Evolutionary conservation across 495 filamentous ascomycete genomes (phyloP).

Genomic region (Jackrogersella multiformis): DNA sequence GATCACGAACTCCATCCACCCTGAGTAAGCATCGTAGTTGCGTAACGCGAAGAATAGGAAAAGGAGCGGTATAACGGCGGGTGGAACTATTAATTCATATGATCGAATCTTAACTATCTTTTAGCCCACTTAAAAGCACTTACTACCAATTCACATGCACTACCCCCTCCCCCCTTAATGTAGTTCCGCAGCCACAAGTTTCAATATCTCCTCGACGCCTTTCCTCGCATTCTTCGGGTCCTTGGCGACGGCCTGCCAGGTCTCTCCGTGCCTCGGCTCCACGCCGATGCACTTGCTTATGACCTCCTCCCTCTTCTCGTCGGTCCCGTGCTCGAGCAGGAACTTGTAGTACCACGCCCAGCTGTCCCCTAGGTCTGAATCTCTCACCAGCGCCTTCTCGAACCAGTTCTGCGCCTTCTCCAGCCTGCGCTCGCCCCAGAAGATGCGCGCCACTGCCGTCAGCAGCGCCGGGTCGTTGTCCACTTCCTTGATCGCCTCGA

Average conservation of each 20-base stretch:
- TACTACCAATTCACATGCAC: not conserved
- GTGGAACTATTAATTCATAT: not conserved
- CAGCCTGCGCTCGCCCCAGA: constrained; percentile 73
- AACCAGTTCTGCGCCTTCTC: constrained; percentile 97
- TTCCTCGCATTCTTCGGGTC: constrained; percentile 80
- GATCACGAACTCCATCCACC: too few species aligned
- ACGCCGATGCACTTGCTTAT: constrained; percentile 75
- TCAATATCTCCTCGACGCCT: constrained; percentile 81
- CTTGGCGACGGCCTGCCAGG: constrained; percentile 88
- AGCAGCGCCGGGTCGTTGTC: constrained; percentile 91
- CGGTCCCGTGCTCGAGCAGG: constrained; percentile 85
- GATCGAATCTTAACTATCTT: not conserved
- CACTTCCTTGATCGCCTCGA: constrained; percentile 96
- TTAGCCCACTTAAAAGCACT: not conserved
- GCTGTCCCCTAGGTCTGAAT: constrained; percentile 87
- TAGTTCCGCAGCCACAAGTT: constrained; percentile 71
- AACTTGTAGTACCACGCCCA: constrained; percentile 99
- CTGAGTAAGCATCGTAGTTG: too few species aligned
- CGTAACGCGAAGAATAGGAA: not conserved
- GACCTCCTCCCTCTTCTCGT: constrained; percentile 87
- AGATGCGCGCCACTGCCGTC: constrained; percentile 64
- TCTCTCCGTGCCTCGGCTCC: constrained; percentile 91
- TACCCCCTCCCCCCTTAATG: constrained; percentile 15
- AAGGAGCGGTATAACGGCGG: too few species aligned
- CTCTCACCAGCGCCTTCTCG: constrained; percentile 88